Conservation (phyloP, 306 rosid species). For the Quercus bicolor region DNA sequence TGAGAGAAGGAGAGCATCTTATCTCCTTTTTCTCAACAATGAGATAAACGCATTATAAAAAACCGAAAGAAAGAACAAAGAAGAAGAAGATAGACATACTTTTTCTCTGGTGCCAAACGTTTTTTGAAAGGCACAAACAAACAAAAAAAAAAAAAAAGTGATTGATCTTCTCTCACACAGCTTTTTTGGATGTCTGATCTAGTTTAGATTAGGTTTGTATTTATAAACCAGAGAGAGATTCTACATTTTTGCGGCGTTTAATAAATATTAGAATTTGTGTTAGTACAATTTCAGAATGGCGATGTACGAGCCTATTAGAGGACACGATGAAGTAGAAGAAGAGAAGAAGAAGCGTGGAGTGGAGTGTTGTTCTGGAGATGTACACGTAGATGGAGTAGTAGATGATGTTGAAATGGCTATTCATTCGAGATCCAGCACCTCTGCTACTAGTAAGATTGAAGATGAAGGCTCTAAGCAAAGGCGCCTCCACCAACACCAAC, state of each 20-base stretch:
- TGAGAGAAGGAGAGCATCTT: not conserved
- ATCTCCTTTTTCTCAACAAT: not conserved
- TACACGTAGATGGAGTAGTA: not conserved
- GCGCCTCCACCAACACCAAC: not conserved
- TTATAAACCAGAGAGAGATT: no score
- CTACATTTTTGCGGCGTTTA: no score
- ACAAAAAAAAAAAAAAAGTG: not conserved
- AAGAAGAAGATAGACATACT: not conserved
- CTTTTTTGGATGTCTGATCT: no score
- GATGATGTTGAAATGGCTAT: conserved; percentile 64
- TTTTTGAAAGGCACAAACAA: not conserved
- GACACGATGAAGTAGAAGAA: conserved; percentile 1
- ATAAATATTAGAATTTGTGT: no score
- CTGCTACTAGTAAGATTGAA: not conserved
- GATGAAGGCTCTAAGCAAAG: not conserved
- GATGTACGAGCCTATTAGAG: conserved; percentile 25
- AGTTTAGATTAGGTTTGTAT: no score
- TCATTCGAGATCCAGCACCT: conserved; percentile 38
- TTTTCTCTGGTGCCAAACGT: not conserved
- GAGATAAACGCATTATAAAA: no score
- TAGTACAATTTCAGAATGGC: conserved; percentile 3
- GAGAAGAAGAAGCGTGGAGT: not conserved
- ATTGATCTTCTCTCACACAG: not conserved
- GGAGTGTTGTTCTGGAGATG: not conserved
- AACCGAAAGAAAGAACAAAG: not conserved